These are phyloP conservation scores for Myxozyma geophila DNA, from an alignment of 805 yeast genomes.

Conservation along the genomic window DNA sequence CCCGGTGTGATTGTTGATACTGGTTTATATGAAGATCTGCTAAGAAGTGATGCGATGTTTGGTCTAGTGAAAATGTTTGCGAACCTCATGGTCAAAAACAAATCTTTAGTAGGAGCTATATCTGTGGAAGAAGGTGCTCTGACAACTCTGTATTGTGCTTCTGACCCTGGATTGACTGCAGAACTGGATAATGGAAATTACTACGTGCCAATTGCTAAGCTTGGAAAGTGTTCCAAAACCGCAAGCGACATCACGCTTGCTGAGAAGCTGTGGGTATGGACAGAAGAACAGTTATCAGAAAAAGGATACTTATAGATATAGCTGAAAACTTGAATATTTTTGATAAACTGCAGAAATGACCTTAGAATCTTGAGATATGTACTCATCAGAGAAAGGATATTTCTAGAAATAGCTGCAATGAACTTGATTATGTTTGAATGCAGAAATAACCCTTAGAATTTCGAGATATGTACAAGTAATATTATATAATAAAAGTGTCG, in stretches of 20 bases:
- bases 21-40: constrained; percentile 15
- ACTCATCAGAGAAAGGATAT: no score
- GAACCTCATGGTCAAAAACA: not conserved
- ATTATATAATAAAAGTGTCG: not conserved
- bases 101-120: constrained; percentile 16
- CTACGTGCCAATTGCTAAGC: constrained; percentile 25
- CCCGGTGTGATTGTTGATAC: constrained; percentile 35
- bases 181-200: constrained; percentile 29
- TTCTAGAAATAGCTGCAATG: no score
- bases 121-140: constrained; percentile 27
- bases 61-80: constrained; percentile 10
- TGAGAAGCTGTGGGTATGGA: constrained; percentile 29
- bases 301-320: constrained; percentile 19
- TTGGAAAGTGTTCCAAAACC: constrained; percentile 5
- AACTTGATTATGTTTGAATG: no score
- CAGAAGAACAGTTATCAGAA: constrained; percentile 19
- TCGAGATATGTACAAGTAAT: not conserved
- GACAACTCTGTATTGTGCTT: constrained; percentile 30
- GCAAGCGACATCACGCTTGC: constrained; percentile 16
- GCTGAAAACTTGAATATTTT: no score
- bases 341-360: no score
- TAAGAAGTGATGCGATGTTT: constrained; percentile 2
- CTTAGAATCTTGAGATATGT: no score
- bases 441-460: not conserved
- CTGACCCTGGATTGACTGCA: constrained; percentile 12